Base-by-base conservation (phyloP, 139 green algal genomes). In the Astrephomene gubernaculifera region DNA sequence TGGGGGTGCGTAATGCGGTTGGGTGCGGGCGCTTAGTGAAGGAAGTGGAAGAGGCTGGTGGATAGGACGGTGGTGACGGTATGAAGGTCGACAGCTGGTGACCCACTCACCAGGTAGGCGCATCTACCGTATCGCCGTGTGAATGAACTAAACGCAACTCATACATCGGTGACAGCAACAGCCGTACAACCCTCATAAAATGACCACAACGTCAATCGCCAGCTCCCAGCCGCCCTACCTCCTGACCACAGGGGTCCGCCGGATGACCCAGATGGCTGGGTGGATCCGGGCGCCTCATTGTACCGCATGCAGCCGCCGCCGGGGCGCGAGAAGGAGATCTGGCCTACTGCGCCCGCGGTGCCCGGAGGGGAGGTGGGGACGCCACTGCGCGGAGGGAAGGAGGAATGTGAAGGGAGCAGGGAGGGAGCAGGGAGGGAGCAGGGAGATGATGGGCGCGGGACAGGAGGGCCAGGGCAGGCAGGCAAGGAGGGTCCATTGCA, bases 241-340 rank as follows among this genome's bases (percentile, higher is more conserved):
- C 60, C 21, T 0, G 76, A 72, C 27, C 39, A 27, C n/a, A n/a
- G n/a, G 57, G 76, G 76, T 4, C 76, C 60, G 27, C 41, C 44
- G 39, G 60, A 69, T 52, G 3, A 69, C 63, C n/a, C 61, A 29
- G 7, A 41, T 27, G n/a, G 39, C 44, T 2, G 76, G 44, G 52
- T 31, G 29, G 22, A 57, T 12, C n/a, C n/a, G n/a, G n/a, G n/a
- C 25, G 78, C 12, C 60, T 75, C 36, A 31, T 84, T 74, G 78
- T 79, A 86, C 44, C 79, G 79, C 6, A 65, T 86, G 65, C 27
- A 39, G 64, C 79, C 79, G 65, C 79, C 79, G 27, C 79, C 79
- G 0, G 79, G 79, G n/a, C 79, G 79, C 10, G 0, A 9, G 45
- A 86, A 86, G 39, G 45, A 49, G 25, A 86, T 29, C 2, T 12